Conservation (phyloP, 768 basidiomycete genomes). For the Tylopilus plumbeoviolaceoides region DNA sequence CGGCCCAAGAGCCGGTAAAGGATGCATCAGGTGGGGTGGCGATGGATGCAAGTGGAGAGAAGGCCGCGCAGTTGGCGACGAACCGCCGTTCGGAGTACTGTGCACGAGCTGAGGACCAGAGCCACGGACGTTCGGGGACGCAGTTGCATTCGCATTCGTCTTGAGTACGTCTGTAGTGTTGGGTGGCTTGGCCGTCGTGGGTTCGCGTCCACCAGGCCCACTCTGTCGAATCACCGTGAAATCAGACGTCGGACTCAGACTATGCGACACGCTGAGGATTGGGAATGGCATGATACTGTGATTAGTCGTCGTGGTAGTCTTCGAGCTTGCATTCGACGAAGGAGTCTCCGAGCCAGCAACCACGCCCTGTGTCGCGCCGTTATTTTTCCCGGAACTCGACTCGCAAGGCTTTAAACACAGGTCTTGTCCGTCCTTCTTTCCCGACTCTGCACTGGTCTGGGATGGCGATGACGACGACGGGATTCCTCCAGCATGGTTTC, state of each 20-base stretch:
- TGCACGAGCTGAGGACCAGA: not conserved
- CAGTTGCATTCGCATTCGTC: constrained; percentile 1
- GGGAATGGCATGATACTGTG: constrained; percentile 16
- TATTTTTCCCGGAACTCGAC: not conserved
- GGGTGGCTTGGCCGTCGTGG: not conserved
- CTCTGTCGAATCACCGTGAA: not conserved
- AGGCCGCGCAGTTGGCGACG: not conserved
- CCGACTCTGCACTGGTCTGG: not conserved
- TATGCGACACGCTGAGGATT: constrained; percentile 15
- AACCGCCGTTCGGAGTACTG: not conserved
- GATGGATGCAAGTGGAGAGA: constrained; percentile 11
- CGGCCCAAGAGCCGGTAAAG: constrained; percentile 4
- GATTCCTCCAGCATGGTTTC: not conserved
- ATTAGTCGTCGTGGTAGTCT: not conserved
- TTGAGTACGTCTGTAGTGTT: constrained; percentile 2
- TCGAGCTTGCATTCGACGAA: not conserved
- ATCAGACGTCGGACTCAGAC: not conserved
- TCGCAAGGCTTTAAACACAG: not conserved
- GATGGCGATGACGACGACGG: constrained; percentile 1
- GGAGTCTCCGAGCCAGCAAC: not conserved
- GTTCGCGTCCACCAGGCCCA: not conserved
- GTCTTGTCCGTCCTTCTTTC: not conserved
- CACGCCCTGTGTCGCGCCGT: not conserved
- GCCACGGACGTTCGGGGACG: constrained; percentile 4
- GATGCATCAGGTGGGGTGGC: constrained; percentile 9